Evolutionary conservation across 192 early-diverging fungal species (phyloP).

Genomic region (Rhizophagus sp.): DNA sequence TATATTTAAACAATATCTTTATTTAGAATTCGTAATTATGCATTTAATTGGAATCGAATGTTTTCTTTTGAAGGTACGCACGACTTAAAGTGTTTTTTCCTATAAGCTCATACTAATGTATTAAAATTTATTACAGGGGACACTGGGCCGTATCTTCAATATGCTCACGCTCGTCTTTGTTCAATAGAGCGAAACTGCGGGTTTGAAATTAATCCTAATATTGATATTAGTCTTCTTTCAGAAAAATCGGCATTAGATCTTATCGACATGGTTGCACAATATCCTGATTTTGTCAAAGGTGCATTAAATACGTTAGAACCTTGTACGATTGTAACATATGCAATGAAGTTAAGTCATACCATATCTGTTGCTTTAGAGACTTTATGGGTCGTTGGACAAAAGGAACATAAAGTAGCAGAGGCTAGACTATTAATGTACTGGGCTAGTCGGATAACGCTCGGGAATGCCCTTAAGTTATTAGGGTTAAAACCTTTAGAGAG

Average conservation of each 20-base stretch:
- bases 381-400: constrained; percentile 73
- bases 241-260: constrained; percentile 73
- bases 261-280: constrained; percentile 75
- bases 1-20: neutral
- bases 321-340: constrained; percentile 81
- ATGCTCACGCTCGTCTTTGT: constrained; percentile 95
- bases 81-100: neutral
- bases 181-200: constrained; percentile 87
- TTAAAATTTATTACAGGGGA: constrained; percentile 41
- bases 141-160: constrained; percentile 99
- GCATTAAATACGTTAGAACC: constrained; percentile 74
- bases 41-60: constrained; percentile 90
- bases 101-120: too few relatives aligned
- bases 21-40: constrained; percentile 92
- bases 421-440: constrained; percentile 88
- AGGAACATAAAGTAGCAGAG: constrained; percentile 70
- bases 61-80: constrained; percentile 84
- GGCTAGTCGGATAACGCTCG: constrained; percentile 78
- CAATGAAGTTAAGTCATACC: constrained; percentile 77
- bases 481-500: constrained; percentile 83
- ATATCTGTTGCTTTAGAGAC: constrained; percentile 78
- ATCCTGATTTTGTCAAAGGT: constrained; percentile 82
- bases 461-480: constrained; percentile 82
- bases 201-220: constrained; percentile 60
- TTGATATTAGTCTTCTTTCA: constrained; percentile 67